Percentiles rank a stretch among this genome's conserved stretches.
phyloP scores from a whole-genome alignment of 306 rosid genomes.

The Cucurbita ficifolia region DNA sequence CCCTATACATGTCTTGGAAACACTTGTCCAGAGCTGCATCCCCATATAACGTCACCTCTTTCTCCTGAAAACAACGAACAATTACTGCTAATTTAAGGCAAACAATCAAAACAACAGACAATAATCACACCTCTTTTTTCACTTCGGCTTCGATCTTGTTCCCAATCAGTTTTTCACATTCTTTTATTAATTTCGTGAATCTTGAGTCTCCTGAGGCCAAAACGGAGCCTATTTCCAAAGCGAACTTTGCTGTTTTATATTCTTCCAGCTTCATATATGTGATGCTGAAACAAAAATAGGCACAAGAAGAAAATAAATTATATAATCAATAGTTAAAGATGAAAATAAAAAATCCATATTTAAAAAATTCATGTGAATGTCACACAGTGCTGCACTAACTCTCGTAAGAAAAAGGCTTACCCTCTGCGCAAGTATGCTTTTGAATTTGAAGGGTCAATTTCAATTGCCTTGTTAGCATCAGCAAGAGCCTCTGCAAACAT shows the following conservation, averaged over 20 bases:
- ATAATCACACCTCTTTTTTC: conserved; percentile 61
- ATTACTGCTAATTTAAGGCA: neutral
- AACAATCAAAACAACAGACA: neutral
- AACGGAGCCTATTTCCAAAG: conserved; percentile 56
- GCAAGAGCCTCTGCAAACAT: conserved; percentile 58
- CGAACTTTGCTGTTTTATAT: conserved; percentile 74
- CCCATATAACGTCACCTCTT: conserved; percentile 88
- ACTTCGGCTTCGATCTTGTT: conserved; percentile 80
- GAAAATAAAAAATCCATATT: neutral
- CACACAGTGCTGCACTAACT: neutral
- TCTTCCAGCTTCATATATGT: conserved; percentile 86
- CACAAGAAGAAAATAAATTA: neutral
- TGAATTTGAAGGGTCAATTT: conserved; percentile 35
- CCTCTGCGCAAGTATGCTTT: conserved; percentile 84
- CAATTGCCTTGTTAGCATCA: conserved; percentile 81
- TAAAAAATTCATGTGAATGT: neutral
- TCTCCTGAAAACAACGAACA: conserved; percentile 41
- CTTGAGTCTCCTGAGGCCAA: conserved; percentile 38
- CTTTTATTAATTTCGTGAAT: conserved; percentile 38
- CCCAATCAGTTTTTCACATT: conserved; percentile 69
- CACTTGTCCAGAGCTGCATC: conserved; percentile 91
- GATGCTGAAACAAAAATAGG: conserved; percentile 19
- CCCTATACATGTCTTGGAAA: conserved; percentile 73
- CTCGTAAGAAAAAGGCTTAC: conserved; percentile 17
- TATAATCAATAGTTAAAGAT: neutral